Evolutionary conservation across 768 basidiomycete species (phyloP).

Genomic region (Mycena kentingensis): DNA sequence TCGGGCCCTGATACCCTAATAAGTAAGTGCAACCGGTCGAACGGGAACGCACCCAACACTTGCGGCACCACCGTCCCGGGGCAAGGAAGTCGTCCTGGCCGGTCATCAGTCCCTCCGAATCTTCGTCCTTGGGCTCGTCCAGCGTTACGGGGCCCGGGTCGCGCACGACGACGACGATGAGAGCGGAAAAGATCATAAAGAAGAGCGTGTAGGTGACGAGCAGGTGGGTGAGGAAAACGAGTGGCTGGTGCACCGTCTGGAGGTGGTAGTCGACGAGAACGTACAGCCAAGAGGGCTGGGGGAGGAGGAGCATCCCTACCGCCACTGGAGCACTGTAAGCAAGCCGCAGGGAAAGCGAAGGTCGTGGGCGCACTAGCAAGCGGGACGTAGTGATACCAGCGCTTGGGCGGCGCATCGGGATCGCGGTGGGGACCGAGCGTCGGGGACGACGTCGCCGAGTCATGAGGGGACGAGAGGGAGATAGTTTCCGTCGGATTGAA

Average conservation of each 20-base stretch:
- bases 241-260: slow-evolving; percentile 48
- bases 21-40: too few relatives aligned
- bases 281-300: slow-evolving; percentile 73
- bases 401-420: slow-evolving; percentile 41
- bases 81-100: slow-evolving; percentile 50
- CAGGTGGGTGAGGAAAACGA: slow-evolving; percentile 55
- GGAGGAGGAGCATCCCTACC: slow-evolving; percentile 61
- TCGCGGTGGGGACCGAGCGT: slow-evolving; percentile 24
- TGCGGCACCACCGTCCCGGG: slow-evolving; percentile 73
- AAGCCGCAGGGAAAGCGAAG: not conserved
- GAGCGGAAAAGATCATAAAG: slow-evolving; percentile 69
- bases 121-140: slow-evolving; percentile 30
- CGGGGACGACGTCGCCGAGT: slow-evolving; percentile 20
- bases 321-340: not conserved
- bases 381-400: slow-evolving; percentile 61
- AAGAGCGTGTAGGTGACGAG: slow-evolving; percentile 63
- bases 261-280: slow-evolving; percentile 71
- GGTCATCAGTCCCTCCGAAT: slow-evolving; percentile 63
- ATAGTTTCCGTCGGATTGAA: slow-evolving; percentile 23
- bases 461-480: slow-evolving; percentile 12
- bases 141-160: slow-evolving; percentile 69
- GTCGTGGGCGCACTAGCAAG: slow-evolving; percentile 47
- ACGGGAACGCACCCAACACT: slow-evolving; percentile 58
- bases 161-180: slow-evolving; percentile 69
- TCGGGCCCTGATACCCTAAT: too few relatives aligned